These are phyloP conservation scores for Xylariaceae sp. DNA, from an alignment of 2,329 filamentous ascomycete species.

Conservation along the genomic window DNA sequence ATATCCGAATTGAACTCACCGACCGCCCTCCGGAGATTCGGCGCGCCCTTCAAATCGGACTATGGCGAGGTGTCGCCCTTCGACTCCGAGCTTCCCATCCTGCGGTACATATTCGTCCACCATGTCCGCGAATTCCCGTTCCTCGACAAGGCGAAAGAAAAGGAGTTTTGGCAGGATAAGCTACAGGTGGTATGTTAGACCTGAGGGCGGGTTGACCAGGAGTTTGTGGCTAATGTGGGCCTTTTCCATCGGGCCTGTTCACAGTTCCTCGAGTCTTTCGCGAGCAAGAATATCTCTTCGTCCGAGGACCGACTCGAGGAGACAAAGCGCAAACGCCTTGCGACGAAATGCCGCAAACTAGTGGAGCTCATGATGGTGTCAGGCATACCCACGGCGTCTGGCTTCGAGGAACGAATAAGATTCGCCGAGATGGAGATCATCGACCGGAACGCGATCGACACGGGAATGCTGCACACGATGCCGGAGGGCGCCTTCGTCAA, in stretches of 20 bases:
- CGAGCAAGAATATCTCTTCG: constrained; percentile 92
- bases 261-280: constrained; percentile 93
- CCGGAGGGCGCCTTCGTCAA: constrained; percentile 91
- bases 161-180: constrained; percentile 99
- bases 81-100: constrained; percentile 87
- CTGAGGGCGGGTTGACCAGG: not conserved
- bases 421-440: constrained; percentile 97
- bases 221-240: not conserved
- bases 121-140: constrained; percentile 98
- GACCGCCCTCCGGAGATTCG: constrained; percentile 89
- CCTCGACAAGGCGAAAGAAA: constrained; percentile 90
- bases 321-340: constrained; percentile 89
- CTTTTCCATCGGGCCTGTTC: not conserved
- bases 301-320: constrained; percentile 94
- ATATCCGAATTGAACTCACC: constrained; percentile 91
- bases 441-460: constrained; percentile 86
- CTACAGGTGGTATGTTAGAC: constrained; percentile 71
- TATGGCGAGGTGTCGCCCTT: constrained; percentile 87
- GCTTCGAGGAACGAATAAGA: constrained; percentile 93
- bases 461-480: constrained; percentile 77
- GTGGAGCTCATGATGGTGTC: constrained; percentile 99
- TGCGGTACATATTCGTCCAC: constrained; percentile 96
- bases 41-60: constrained; percentile 89
- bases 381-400: constrained; percentile 88
- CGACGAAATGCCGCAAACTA: constrained; percentile 87